A percentile compares a stretch with the other conserved stretches of the same genome.
phyloP scores from a whole-genome alignment of 768 basidiomycete genomes.

The Kwoniella bestiolae region DNA sequence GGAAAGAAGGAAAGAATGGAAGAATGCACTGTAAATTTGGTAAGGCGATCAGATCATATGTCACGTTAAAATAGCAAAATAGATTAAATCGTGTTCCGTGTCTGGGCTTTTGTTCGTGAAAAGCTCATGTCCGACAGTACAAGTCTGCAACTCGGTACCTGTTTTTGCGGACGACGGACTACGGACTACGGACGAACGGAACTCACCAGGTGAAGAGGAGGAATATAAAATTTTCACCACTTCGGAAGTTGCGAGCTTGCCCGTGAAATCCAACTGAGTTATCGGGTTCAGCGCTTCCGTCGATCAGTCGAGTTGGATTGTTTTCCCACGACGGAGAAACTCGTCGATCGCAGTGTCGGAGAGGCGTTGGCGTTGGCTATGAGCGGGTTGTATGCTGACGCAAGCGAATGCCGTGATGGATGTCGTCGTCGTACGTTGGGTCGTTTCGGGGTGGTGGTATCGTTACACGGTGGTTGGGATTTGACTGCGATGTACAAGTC shows the following conservation, averaged over 20 bases:
- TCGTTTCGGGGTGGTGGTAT: background rate
- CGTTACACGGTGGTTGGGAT: background rate
- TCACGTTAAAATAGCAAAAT: background rate
- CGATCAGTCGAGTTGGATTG: background rate
- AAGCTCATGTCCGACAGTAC: background rate
- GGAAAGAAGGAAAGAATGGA: conserved; percentile 9
- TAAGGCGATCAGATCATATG: conserved; percentile 12
- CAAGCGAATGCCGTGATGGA: background rate
- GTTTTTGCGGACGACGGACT: background rate
- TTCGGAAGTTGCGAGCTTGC: background rate
- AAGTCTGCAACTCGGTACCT: background rate
- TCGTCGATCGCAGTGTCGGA: background rate
- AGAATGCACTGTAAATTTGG: conserved; percentile 15
- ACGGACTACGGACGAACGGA: no score
- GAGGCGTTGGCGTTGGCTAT: background rate
- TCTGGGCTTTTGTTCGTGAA: no score
- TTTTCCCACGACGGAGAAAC: background rate
- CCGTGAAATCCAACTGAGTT: background rate
- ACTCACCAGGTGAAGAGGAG: background rate
- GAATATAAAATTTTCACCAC: background rate
- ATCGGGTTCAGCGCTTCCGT: background rate
- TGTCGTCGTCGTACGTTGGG: background rate
- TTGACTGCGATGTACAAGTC: background rate
- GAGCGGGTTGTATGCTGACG: background rate
- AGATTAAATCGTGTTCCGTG: background rate